Percentiles rank a stretch among this genome's conserved stretches.
phyloP scores from a whole-genome alignment of 1,284 basidiomycete species.

The Chalciporus sp. region DNA sequence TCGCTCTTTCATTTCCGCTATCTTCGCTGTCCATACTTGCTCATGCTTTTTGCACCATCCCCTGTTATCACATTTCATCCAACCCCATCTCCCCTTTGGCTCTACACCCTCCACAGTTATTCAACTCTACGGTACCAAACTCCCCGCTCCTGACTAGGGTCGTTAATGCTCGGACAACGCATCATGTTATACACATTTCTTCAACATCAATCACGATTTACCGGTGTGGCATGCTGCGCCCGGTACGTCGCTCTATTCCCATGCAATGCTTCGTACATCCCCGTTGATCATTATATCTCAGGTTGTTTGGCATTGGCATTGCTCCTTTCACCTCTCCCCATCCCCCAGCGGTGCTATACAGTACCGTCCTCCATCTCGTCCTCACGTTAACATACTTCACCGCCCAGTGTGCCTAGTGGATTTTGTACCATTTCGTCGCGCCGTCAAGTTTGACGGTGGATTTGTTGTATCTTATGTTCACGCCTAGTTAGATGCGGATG shows the following conservation, averaged over 20 bases:
- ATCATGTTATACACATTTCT: slow-evolving; percentile 1
- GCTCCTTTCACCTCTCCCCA: not conserved
- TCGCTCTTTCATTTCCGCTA: not conserved
- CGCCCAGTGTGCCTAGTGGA: slow-evolving; percentile 14
- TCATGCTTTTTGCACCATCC: not conserved
- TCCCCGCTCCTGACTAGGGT: not conserved
- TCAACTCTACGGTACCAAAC: slow-evolving; percentile 1
- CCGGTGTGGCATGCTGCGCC: not conserved
- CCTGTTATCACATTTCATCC: not conserved
- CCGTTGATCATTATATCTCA: slow-evolving; percentile 3
- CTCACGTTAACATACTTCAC: slow-evolving; percentile 10
- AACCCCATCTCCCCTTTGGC: not conserved
- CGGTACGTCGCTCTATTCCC: slow-evolving; percentile 12
- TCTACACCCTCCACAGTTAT: not conserved
- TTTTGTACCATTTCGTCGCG: slow-evolving; percentile 10
- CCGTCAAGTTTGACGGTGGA: not conserved
- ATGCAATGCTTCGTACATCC: not conserved
- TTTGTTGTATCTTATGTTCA: not conserved
- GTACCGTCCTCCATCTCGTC: not conserved
- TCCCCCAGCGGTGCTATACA: not conserved
- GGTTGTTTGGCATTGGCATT: not conserved
- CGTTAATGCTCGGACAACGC: not conserved
- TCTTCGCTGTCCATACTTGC: slow-evolving; percentile 13
- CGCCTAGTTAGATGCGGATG: not conserved
- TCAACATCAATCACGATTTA: slow-evolving; percentile 4